Conservation (phyloP, 768 basidiomycete genomes). For the Austroboletus eburneus region DNA sequence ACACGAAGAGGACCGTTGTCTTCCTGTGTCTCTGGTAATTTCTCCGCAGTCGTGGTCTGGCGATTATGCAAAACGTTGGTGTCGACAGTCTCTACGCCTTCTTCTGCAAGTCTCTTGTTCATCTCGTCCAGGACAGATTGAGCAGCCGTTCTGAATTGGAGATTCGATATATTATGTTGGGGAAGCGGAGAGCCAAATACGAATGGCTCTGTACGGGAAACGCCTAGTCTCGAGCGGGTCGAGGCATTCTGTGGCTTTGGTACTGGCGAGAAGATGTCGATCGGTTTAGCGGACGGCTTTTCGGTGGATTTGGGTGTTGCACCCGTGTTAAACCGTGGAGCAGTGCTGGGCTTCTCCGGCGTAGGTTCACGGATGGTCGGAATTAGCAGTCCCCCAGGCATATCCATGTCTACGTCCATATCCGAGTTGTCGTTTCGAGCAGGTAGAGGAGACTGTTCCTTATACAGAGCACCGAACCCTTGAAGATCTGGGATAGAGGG, state of each 20-base stretch:
- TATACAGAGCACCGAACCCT: constrained; percentile 24
- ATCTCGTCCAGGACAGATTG: constrained; percentile 77
- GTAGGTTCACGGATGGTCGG: constrained; percentile 19
- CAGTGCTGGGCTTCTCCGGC: constrained; percentile 11
- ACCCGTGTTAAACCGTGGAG: constrained; percentile 17
- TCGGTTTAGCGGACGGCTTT: constrained; percentile 29
- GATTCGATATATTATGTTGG: constrained; percentile 56
- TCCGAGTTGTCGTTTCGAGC: constrained; percentile 26
- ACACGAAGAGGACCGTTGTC: constrained; percentile 28
- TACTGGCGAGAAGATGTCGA: constrained; percentile 41
- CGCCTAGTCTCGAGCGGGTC: constrained; percentile 18
- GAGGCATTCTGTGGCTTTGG: constrained; percentile 20
- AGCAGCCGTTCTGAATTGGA: constrained; percentile 63
- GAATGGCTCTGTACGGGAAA: constrained; percentile 46
- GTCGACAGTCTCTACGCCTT: constrained; percentile 49
- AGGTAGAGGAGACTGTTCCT: constrained; percentile 9
- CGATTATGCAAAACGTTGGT: constrained; percentile 40
- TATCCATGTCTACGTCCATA: constrained; percentile 33
- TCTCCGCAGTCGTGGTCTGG: constrained; percentile 4
- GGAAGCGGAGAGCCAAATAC: constrained; percentile 76
- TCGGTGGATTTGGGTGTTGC: constrained; percentile 25
- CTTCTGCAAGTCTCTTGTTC: constrained; percentile 63
- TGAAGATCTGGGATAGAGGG: constrained; percentile 36
- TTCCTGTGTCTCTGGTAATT: constrained; percentile 1
- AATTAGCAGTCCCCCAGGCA: constrained; percentile 33